phyloP scores from a whole-genome alignment of 2,329 filamentous ascomycete species.

The Dactylella cylindrospora region DNA sequence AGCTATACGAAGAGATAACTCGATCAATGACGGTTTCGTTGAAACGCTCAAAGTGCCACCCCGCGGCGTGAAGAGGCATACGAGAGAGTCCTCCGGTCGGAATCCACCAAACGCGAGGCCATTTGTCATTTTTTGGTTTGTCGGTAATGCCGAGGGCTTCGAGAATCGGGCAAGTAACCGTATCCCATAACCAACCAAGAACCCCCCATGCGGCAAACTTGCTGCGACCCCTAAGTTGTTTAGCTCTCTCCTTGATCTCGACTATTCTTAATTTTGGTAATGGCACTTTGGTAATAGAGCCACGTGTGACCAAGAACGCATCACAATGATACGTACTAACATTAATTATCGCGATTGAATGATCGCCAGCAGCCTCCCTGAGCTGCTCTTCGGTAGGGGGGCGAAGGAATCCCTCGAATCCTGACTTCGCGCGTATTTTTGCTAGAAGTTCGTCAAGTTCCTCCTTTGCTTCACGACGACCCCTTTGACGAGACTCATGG shows the following conservation, averaged over 20 bases:
- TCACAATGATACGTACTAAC: conserved; percentile 6
- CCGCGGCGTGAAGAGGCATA: conserved; percentile 52
- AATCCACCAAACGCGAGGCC: conserved; percentile 52
- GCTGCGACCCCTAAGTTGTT: neutral
- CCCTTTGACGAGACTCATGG: too few species aligned
- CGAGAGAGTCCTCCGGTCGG: conserved; percentile 49
- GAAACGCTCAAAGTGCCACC: conserved; percentile 47
- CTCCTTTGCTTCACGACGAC: too few species aligned
- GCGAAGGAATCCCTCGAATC: conserved; percentile 23
- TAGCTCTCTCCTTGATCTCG: neutral
- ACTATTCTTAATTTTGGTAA: neutral
- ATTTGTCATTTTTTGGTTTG: conserved; percentile 4
- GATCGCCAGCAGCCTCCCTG: conserved; percentile 1
- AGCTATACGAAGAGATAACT: conserved; percentile 19
- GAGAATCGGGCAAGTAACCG: conserved; percentile 47
- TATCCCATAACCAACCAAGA: conserved; percentile 51
- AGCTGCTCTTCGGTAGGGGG: conserved; percentile 14
- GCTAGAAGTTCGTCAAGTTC: conserved; percentile 7
- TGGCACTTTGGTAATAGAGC: neutral
- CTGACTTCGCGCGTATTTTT: conserved; percentile 5
- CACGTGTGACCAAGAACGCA: conserved; percentile 9
- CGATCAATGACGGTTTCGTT: conserved; percentile 48
- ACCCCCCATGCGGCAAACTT: neutral
- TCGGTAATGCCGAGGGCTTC: conserved; percentile 47
- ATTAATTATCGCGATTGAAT: conserved; percentile 17